A percentile compares a stretch with the other conserved stretches of the same genome.
Conservation (phyloP, 2,329 filamentous ascomycete genomes). For the Colletotrichum abscissum region DNA sequence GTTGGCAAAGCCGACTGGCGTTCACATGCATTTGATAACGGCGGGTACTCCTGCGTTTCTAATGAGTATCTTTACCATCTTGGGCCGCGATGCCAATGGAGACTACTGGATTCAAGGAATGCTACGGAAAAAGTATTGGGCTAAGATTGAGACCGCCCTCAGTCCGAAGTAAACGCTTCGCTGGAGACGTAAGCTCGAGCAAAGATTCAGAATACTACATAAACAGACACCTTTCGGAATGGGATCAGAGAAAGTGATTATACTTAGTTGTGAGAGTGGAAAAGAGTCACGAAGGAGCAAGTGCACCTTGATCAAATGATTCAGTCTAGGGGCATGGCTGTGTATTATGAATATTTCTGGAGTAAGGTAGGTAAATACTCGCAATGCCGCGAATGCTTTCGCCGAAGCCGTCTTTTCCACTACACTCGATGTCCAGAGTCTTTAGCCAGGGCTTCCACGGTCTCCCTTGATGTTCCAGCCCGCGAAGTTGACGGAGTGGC, state of each 20-base stretch:
- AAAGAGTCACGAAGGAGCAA: too few relatives aligned
- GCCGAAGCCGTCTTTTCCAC: too few relatives aligned
- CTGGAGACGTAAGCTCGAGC: neutral
- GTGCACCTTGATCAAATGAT: too few relatives aligned
- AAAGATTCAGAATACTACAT: neutral
- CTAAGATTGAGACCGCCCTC: neutral
- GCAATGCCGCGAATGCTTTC: too few relatives aligned
- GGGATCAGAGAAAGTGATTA: too few relatives aligned
- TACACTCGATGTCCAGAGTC: too few relatives aligned
- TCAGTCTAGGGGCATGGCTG: too few relatives aligned
- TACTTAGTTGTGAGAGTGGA: too few relatives aligned
- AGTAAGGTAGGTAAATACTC: too few relatives aligned
- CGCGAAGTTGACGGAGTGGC: neutral
- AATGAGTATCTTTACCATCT: constrained; percentile 1
- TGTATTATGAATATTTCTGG: too few relatives aligned
- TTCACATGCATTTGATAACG: constrained; percentile 4
- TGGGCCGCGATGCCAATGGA: constrained; percentile 4
- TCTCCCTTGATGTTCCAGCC: neutral
- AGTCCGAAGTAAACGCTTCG: neutral
- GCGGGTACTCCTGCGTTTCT: neutral
- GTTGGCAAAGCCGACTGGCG: neutral
- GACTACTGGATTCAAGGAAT: constrained; percentile 2
- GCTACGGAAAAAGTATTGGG: neutral
- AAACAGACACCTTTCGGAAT: neutral
- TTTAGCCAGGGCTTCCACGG: too few relatives aligned